Percentiles rank a stretch among this genome's conserved stretches.
phyloP scores from a whole-genome alignment of 257 asterid species.

The Primulina eburnea region DNA sequence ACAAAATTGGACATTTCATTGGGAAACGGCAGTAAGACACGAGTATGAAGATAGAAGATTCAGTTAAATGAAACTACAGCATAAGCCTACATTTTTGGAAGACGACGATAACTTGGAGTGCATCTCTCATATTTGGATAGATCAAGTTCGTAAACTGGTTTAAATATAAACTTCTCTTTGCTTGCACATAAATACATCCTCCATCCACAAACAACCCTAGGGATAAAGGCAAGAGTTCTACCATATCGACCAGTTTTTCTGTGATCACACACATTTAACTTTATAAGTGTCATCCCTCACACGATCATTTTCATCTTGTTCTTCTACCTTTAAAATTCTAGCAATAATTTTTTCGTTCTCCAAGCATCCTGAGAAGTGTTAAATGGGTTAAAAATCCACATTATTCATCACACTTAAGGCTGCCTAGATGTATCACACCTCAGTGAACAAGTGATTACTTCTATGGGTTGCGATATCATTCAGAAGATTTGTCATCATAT shows the following conservation, averaged over 20 bases:
- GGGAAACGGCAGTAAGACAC: slow-evolving; percentile 20
- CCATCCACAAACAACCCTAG: slow-evolving; percentile 55
- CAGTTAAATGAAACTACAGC: slow-evolving; percentile 18
- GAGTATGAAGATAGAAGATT: slow-evolving; percentile 27
- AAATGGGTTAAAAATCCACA: slow-evolving; percentile 19
- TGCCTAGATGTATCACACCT: slow-evolving; percentile 8
- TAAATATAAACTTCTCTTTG: slow-evolving; percentile 64
- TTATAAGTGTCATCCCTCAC: slow-evolving; percentile 50
- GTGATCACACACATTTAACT: slow-evolving; percentile 35
- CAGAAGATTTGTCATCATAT: background rate
- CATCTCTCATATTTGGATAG: slow-evolving; percentile 83
- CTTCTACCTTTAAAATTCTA: slow-evolving; percentile 43
- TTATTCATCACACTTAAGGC: slow-evolving; percentile 18
- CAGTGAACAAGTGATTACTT: background rate
- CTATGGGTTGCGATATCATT: background rate
- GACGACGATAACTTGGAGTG: slow-evolving; percentile 92
- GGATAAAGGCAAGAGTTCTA: slow-evolving; percentile 38
- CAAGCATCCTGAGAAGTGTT: slow-evolving; percentile 49
- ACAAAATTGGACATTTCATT: slow-evolving; percentile 70
- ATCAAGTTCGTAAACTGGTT: slow-evolving; percentile 88
- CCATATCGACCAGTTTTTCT: slow-evolving; percentile 64
- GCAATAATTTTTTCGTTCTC: slow-evolving; percentile 44
- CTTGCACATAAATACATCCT: slow-evolving; percentile 51
- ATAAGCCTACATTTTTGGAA: slow-evolving; percentile 78
- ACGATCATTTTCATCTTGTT: slow-evolving; percentile 47